A percentile compares a stretch with the other conserved stretches of the same genome.
These are phyloP conservation scores for Yarrowia phangngaensis DNA, from an alignment of 805 yeast genomes.

Conservation along the genomic window DNA sequence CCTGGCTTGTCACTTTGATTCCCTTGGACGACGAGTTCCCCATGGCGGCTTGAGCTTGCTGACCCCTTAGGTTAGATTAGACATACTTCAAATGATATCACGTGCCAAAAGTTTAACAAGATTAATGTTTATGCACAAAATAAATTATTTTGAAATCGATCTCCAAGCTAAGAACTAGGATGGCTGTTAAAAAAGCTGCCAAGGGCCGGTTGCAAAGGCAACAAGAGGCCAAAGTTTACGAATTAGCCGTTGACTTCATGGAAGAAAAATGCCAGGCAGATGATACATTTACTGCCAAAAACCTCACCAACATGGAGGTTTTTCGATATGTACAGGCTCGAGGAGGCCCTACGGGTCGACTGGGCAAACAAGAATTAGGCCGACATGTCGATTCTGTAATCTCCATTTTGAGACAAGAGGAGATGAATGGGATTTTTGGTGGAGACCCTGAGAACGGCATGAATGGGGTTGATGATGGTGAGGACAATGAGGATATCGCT, in stretches of 20 bases:
- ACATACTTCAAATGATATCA: conserved; percentile 10
- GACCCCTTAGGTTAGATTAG: not conserved
- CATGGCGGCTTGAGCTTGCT: conserved; percentile 37
- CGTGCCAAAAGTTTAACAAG: conserved; percentile 9
- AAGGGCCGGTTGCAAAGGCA: conserved; percentile 10
- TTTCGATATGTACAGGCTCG: conserved; percentile 18
- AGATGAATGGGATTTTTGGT: conserved; percentile 19
- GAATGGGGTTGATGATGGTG: conserved; percentile 18
- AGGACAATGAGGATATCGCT: conserved; percentile 8
- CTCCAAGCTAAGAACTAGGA: not conserved
- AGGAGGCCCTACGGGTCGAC: conserved; percentile 24
- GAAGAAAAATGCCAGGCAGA: conserved; percentile 14
- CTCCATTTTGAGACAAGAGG: conserved; percentile 8
- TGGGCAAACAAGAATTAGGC: conserved; percentile 21
- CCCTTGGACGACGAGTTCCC: conserved; percentile 35
- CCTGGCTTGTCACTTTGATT: conserved; percentile 69
- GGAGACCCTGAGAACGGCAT: conserved; percentile 17
- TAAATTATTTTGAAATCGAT: conserved; percentile 20
- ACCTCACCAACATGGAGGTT: conserved; percentile 21
- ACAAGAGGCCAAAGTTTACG: conserved; percentile 21
- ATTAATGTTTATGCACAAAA: conserved; percentile 12
- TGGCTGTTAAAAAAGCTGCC: conserved; percentile 21
- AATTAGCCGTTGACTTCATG: conserved; percentile 12
- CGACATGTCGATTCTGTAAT: conserved; percentile 17
- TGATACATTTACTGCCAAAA: conserved; percentile 8